Conservation (phyloP, 805 yeast genomes). For the Sugiyamaella lignohabitans region DNA sequence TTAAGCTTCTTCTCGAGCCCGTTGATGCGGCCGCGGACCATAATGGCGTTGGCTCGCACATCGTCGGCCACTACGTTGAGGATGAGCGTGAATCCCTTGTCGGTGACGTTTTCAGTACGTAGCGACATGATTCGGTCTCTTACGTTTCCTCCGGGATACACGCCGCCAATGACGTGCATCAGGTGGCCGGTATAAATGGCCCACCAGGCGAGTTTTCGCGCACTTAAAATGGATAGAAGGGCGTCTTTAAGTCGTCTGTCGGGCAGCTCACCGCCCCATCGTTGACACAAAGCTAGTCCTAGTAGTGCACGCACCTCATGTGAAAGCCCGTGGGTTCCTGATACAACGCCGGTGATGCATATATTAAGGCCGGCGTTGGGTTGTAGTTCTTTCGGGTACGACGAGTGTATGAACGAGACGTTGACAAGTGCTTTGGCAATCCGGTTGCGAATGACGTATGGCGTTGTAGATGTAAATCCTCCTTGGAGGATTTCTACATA, state of each 20-base stretch:
- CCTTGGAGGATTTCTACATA: conserved; percentile 48
- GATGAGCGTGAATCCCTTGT: conserved; percentile 21
- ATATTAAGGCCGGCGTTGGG: conserved; percentile 67
- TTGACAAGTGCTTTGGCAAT: conserved; percentile 68
- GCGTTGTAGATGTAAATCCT: conserved; percentile 43
- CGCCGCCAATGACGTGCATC: conserved; percentile 74
- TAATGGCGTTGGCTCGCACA: conserved; percentile 22
- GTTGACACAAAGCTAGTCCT: conserved; percentile 67
- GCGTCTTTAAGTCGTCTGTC: conserved; percentile 36
- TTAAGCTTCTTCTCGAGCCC: conserved; percentile 55
- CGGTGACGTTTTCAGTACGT: conserved; percentile 13
- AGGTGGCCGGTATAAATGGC: conserved; percentile 64
- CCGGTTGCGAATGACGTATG: conserved; percentile 44
- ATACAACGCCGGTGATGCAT: conserved; percentile 67
- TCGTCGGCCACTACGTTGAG: conserved; percentile 21
- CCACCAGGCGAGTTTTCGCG: conserved; percentile 53
- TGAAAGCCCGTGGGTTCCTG: conserved; percentile 70
- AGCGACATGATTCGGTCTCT: conserved; percentile 38
- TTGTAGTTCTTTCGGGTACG: conserved; percentile 70
- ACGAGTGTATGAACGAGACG: conserved; percentile 67
- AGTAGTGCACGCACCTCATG: conserved; percentile 65
- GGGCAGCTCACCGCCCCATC: conserved; percentile 79
- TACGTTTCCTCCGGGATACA: conserved; percentile 74
- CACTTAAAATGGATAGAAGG: conserved; percentile 30
- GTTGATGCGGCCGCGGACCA: conserved; percentile 45